Evolutionary conservation across 176 grass and related monocot genomes (phyloP).

Genomic region (Leersia perrieri): DNA sequence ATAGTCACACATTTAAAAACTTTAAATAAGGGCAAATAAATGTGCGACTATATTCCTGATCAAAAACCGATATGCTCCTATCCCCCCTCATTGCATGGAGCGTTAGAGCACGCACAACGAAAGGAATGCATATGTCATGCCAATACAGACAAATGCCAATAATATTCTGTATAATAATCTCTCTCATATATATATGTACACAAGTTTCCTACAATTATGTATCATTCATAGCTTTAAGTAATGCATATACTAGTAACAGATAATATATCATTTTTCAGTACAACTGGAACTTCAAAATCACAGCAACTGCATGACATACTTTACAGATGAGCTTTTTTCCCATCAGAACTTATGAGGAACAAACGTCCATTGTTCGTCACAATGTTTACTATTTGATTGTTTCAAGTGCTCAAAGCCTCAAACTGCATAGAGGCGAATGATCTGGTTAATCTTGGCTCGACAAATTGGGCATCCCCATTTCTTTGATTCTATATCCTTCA

Average conservation of each 20-base stretch:
- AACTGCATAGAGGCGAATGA: slow-evolving; percentile 91
- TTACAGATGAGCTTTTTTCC: background rate
- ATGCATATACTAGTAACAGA: background rate
- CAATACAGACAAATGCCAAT: background rate
- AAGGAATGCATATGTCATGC: too few relatives aligned
- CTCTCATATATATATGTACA: slow-evolving; percentile 16
- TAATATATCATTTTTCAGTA: slow-evolving; percentile 12
- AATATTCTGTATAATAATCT: background rate
- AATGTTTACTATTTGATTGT: background rate
- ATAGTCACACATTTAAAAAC: too few relatives aligned
- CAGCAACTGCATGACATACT: background rate
- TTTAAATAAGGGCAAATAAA: too few relatives aligned
- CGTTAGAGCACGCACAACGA: too few relatives aligned
- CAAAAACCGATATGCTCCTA: too few relatives aligned
- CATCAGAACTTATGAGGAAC: slow-evolving; percentile 2
- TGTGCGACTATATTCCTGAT: too few relatives aligned
- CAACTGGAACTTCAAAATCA: background rate
- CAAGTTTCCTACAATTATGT: background rate
- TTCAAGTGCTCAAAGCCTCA: slow-evolving; percentile 67
- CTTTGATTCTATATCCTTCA: slow-evolving; percentile 85
- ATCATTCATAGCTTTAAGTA: background rate
- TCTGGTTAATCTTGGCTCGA: slow-evolving; percentile 73
- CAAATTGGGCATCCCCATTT: slow-evolving; percentile 92
- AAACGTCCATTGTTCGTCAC: background rate
- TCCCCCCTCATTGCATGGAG: too few relatives aligned